Evolutionary conservation across 352 stramenopile species (phyloP).

Genomic region (Phytophthora melonis): DNA sequence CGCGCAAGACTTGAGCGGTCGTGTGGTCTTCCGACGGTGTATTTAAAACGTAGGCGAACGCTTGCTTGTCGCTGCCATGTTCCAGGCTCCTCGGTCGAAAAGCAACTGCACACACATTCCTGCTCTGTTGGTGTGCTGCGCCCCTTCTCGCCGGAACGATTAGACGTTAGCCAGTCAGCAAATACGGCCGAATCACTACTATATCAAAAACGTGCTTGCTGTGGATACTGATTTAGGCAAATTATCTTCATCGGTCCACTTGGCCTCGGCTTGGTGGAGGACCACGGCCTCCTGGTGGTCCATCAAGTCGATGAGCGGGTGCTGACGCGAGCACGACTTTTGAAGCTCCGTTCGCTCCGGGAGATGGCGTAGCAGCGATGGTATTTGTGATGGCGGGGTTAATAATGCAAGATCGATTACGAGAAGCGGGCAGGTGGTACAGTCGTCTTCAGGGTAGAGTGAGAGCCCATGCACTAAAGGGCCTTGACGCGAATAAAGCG

Average conservation of each 20-base stretch:
- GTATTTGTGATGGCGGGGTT: neutral
- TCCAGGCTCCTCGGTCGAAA: conserved; percentile 5
- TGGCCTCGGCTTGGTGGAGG: neutral
- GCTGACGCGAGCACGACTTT: neutral
- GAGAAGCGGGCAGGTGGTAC: conserved; percentile 14
- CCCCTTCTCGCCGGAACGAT: conserved; percentile 2
- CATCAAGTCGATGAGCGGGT: conserved; percentile 7
- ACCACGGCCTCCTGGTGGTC: neutral
- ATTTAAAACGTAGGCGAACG: conserved; percentile 7
- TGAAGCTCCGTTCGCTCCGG: neutral
- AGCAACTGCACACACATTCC: conserved; percentile 8
- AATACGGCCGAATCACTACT: neutral
- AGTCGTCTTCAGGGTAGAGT: neutral
- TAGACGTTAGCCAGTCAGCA: conserved; percentile 2
- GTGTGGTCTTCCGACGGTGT: conserved; percentile 4
- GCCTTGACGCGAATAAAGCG: conserved; percentile 9
- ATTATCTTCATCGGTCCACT: neutral
- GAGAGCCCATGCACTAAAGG: conserved; percentile 10
- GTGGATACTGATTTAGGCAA: neutral
- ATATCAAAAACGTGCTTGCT: neutral
- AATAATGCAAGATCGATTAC: neutral
- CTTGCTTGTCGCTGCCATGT: conserved; percentile 4
- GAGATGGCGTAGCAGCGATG: neutral
- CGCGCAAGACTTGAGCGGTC: neutral
- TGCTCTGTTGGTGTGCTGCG: conserved; percentile 5